These are phyloP conservation scores for Venturia pyrina DNA, from an alignment of 2,329 filamentous ascomycete species.

Conservation along the genomic window DNA sequence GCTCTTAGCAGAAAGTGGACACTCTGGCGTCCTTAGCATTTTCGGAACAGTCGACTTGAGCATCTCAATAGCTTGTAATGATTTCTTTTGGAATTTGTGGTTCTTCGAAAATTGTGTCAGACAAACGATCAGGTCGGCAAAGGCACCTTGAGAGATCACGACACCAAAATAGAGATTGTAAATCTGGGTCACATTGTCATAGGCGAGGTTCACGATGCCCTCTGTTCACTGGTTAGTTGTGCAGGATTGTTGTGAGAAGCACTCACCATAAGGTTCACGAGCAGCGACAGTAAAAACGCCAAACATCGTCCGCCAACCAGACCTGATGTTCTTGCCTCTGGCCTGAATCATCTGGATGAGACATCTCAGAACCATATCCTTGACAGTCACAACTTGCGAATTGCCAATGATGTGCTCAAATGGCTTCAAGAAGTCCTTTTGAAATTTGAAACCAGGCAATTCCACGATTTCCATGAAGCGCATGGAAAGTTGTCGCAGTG, in stretches of 20 bases:
- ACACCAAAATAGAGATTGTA: constrained; percentile 94
- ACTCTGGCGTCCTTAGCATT: constrained; percentile 94
- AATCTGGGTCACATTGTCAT: constrained; percentile 90
- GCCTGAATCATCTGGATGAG: constrained; percentile 99
- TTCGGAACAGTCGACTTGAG: constrained; percentile 87
- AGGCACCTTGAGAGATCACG: constrained; percentile 91
- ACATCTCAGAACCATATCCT: constrained; percentile 93
- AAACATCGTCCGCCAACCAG: constrained; percentile 99
- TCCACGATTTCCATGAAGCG: constrained; percentile 98
- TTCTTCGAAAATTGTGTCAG: constrained; percentile 99
- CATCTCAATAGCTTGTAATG: constrained; percentile 86
- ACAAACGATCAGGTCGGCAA: constrained; percentile 92
- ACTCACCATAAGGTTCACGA: constrained; percentile 66
- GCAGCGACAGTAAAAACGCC: constrained; percentile 96
- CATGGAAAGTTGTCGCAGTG: constrained; percentile 90
- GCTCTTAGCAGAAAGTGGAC: constrained; percentile 61
- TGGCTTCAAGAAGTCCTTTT: constrained; percentile 97
- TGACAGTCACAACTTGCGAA: constrained; percentile 81
- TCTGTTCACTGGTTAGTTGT: constrained; percentile 39
- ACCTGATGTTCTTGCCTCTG: constrained; percentile 89
- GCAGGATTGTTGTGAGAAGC: constrained; percentile 12
- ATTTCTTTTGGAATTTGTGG: constrained; percentile 97
- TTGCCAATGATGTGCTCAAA: constrained; percentile 98
- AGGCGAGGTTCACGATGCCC: constrained; percentile 90
- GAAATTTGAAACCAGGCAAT: constrained; percentile 96